These are phyloP conservation scores for Cicer arietinum DNA, from an alignment of 306 rosid species.

Conservation along the genomic window DNA sequence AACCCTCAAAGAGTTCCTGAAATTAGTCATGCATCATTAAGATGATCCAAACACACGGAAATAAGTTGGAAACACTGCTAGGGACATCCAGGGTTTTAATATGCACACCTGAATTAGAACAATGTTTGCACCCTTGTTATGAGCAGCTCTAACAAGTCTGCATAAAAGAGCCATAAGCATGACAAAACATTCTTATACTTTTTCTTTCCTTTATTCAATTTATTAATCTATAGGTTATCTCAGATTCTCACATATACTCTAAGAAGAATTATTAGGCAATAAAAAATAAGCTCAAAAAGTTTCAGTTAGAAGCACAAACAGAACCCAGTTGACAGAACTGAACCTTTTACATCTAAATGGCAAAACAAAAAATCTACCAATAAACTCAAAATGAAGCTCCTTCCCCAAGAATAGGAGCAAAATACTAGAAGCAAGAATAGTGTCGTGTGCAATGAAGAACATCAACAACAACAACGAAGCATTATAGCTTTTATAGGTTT, in stretches of 20 bases:
- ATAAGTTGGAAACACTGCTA: conserved; percentile 14
- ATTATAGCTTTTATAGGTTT: too few relatives aligned
- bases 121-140: conserved; percentile 81
- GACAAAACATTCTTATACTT: conserved; percentile 30
- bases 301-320: background rate
- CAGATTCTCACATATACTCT: background rate
- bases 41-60: conserved; percentile 19
- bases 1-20: conserved; percentile 95
- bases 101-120: conserved; percentile 85
- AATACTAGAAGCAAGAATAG: conserved; percentile 21
- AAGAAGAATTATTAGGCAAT: conserved; percentile 1
- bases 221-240: conserved; percentile 1
- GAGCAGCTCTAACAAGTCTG: conserved; percentile 92
- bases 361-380: background rate
- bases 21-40: conserved; percentile 43
- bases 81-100: conserved; percentile 13
- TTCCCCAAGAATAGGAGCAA: conserved; percentile 18
- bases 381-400: conserved; percentile 29
- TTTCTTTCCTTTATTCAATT: conserved; percentile 1
- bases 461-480: background rate
- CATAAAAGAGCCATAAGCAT: conserved; percentile 39
- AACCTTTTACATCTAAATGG: background rate
- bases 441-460: background rate
- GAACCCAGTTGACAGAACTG: background rate
- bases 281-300: background rate